Evolutionary conservation across 2,329 filamentous ascomycete species (phyloP), one percentile per base, ranked within the genome.

Genomic region (Penicillium italicum): DNA sequence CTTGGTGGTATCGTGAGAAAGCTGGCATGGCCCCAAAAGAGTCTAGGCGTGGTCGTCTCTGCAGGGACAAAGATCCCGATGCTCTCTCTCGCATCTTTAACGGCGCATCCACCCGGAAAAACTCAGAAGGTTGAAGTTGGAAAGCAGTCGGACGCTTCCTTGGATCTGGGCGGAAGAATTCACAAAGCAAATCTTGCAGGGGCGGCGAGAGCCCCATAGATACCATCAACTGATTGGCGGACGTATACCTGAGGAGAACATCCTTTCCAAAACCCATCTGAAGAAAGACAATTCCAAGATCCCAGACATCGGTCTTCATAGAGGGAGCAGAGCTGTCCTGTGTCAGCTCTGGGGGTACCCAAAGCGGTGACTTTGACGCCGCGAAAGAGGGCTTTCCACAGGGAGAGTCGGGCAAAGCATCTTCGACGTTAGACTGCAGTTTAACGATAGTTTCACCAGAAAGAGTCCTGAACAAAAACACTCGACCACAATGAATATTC

Each of bases 181-280:
- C 90, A 42, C 84, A 81, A 22, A 97, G 81, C 40, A 99, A 79
- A 66, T 96, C 91, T 58, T 89, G 84, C 34, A 97, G 76, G 5
- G 91, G 81, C 43, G 85, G 82, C 0, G 91, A 94, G 9, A 96
- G 78, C 9, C 83, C 81, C 33, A 92, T 75, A 1, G 85, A 85
- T 12, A 87, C 85, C 69, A 90, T 86, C 49, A 96, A 75, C 40
- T 85, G 84, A 54, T 82, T 84, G 1, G 93, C 92, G 0, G 91
- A 95, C 16, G 86, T 86, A 71, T 94, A 93, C 56, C 86, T 88
- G 56, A 87, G 81, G 18, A 88, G 79, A 7, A 91, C 83, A 62
- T 91, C 85, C 33, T 91, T 79, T 2, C 94, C 94, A 70, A 97
- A 93, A 4, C 94, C 83, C 91, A 97, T 97, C 71, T 99, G 93